Evolutionary conservation across 1,284 basidiomycete species (phyloP).

Genomic region (Anthracocystis panici-leucophaei): DNA sequence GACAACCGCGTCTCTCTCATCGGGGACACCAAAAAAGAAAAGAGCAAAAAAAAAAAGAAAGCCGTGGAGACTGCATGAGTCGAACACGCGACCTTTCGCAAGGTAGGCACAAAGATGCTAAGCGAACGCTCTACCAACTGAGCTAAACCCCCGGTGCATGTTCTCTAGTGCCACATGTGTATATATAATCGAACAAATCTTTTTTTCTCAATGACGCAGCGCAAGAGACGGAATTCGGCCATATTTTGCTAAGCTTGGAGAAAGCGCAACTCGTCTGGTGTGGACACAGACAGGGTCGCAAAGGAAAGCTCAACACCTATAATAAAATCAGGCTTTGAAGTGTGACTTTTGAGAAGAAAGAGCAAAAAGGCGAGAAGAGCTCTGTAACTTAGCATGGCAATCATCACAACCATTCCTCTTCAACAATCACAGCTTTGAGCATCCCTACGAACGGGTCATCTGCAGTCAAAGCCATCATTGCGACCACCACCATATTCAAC

Average conservation of each 20-base stretch:
- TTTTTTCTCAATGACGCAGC: neutral
- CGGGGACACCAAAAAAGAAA: neutral
- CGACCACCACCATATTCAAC: too few species aligned
- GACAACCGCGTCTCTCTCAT: neutral
- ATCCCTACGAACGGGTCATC: too few species aligned
- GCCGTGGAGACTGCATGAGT: constrained; percentile 56
- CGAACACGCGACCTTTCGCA: constrained; percentile 61
- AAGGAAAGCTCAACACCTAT: too few species aligned
- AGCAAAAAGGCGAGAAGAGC: too few species aligned
- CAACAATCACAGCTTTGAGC: too few species aligned
- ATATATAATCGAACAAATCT: too few species aligned
- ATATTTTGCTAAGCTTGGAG: constrained; percentile 11
- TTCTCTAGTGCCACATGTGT: neutral
- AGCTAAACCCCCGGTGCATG: constrained; percentile 47
- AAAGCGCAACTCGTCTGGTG: too few species aligned
- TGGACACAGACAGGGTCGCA: constrained; percentile 19
- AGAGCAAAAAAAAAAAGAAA: constrained; percentile 14
- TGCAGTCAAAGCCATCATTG: too few species aligned
- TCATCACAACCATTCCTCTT: too few species aligned
- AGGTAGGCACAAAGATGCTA: constrained; percentile 42
- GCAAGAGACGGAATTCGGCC: constrained; percentile 17
- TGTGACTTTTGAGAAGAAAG: constrained; percentile 18
- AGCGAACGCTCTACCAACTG: constrained; percentile 61
- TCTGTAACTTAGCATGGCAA: too few species aligned
- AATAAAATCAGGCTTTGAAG: neutral